Evolutionary conservation across 352 stramenopile species (phyloP), one percentile per base, ranked within the genome.

Genomic region (Phytophthora ohioensis): DNA sequence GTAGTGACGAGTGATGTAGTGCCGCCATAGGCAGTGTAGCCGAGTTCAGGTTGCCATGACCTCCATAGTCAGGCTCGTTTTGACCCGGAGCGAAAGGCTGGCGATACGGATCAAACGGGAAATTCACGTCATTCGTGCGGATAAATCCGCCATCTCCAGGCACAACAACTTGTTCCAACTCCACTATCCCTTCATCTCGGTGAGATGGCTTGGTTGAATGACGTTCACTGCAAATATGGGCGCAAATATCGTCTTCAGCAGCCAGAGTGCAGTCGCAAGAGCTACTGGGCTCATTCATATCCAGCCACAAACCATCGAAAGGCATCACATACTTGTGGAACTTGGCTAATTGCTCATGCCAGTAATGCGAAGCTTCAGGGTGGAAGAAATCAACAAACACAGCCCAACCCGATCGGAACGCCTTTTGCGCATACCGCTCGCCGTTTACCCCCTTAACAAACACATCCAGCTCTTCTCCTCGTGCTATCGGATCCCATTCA

Each of bases 351-450:
- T 94, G 83, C n/a, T 91, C 72, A 3, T 73, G 63, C 85, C 90
- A 97, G 46, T 82, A 97, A 1, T 42, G 43, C 7, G 77, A 81
- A 38, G 91, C 79, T 48, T 91, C 79, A 3, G 91, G 89, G 34
- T 97, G 82, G 41, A 93, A 93, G 42, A 96, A 97, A 36, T 97
- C 91, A 4, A 95, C 79, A 60, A 95, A 96, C 9, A 78, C 76
- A 5, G 87, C 86, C 79, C 88, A 93, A 2, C 78, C 75, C 0
- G 79, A 84, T 32, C 78, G 80, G 3, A 96, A 83, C 15, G 80
- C 76, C 61, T 95, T 94, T 46, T 95, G 69, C 0, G 87, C 90
- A 8, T 84, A 82, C 1, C 64, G 56, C 51, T 94, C 84, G 8
- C 89, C 89, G 12, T 81, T 65, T 1, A 91, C 63, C 12, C 91